Base-by-base conservation (phyloP, 345 rosid species). In the Draba incana region DNA sequence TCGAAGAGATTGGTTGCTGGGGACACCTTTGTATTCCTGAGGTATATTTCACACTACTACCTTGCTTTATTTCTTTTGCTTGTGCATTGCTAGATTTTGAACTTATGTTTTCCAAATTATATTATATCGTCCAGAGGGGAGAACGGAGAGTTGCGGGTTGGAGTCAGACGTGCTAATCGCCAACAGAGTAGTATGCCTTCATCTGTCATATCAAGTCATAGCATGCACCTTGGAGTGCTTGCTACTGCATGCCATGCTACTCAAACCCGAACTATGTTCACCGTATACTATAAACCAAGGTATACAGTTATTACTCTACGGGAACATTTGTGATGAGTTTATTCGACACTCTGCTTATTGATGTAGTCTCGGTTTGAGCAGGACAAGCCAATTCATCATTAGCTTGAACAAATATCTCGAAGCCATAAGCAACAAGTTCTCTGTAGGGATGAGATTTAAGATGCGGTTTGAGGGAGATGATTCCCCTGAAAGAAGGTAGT, bases 201-300 rank as follows among this genome's bases (percentile, higher is more conserved):
- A 4, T 89, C 98, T 10, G 95, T 91, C 73, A 89, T 94, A 75
- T 91, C 97, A 41, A 85, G 96, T 60, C 97, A 87, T 69, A 91
- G 88, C 86, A 91, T 94, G 96, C 97, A 91, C 77, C 75, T 91
- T 2, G 99, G 97, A 33, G 99, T 91, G 73, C 92, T 91, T 75
- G 96, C 98, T 54, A 91, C 95, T 54, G 99, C 97, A 59, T 82
- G 82, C 67, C 99, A 94, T 74, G 95, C 96, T 38, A 81, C 83
- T 66, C 60, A 71, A 9, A 86, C 96, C 9, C 82, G 68, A 66
- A 83, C 88, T 13, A 81, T 85, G 72, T 94, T 94, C 77, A 84
- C 85, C 14, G 96, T 94, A 49, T 91, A 80, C 76, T 94, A 91
- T 71, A 94, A 91, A 76, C 99, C 98, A 65, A 84, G 96, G 99